Evolutionary conservation across 331 rosid genomes (phyloP), one percentile per base, ranked within the genome.

Genomic region (Erythrophleum ivorense): DNA sequence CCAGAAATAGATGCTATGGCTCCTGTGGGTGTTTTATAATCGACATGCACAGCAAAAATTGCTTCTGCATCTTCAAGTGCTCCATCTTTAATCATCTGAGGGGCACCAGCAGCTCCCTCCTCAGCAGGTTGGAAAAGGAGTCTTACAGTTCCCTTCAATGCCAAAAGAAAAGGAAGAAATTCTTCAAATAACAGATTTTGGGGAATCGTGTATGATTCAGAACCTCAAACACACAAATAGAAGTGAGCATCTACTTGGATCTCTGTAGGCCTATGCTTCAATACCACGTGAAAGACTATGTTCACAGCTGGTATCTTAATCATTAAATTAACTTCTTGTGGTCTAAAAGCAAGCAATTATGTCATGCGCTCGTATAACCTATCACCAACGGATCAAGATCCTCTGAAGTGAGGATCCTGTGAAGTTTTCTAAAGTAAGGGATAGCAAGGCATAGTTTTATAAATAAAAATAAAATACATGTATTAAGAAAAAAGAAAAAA

Each of bases 61-160:
- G 91, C 89, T 83, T 90, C 86, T 34, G 82, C 85, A 52, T 78
- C 80, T 72, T 75, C 62, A 78, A 86, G 88, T 18, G 86, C 88
- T 69, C 93, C 90, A 57, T 79, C 87, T 62, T 86, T 73, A 59
- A 90, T 84, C 87, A 90, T 86, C 41, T 67, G 15, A n/a, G 84
- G 64, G n/a, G 90, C 91, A 19, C 90, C 90, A n/a, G 57, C 68
- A 54, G 80, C 88, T 78, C 84, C 90, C 80, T 90, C 91, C 86
- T 88, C 91, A n/a, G 85, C 90, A 9, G 88, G 87, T 84, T 86
- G 93, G 68, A 88, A 84, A 49, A 88, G 45, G 57, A 88, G 90
- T 58, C 84, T 81, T 54, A 87, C 89, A 15, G 87, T 88, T 68
- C 90, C 88, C 94, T 88, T 87, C 34, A 71, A 65, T 55, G 62